phyloP scores from a whole-genome alignment of 257 asterid genomes.

The Echites panduratus region DNA sequence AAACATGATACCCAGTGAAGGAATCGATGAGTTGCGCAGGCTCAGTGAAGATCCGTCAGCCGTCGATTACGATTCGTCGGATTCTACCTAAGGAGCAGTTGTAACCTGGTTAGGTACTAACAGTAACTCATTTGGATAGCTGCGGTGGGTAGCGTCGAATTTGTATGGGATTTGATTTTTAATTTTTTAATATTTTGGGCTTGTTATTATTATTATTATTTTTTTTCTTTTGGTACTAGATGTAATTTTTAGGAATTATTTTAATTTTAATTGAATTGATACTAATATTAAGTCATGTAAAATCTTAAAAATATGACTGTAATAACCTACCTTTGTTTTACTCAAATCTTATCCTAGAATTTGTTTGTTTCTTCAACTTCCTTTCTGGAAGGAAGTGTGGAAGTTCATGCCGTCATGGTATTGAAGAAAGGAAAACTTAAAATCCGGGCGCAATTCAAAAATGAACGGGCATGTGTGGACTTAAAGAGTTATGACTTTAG shows the following conservation, averaged over 20 bases:
- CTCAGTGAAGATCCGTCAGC: slow-evolving; percentile 17
- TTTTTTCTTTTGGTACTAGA: not conserved
- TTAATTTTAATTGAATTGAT: not conserved
- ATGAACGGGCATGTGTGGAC: not conserved
- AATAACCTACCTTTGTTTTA: not conserved
- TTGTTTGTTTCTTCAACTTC: not conserved
- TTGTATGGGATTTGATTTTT: slow-evolving; percentile 15
- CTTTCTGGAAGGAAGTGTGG: too few relatives aligned
- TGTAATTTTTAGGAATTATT: not conserved
- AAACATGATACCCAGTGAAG: slow-evolving; percentile 17
- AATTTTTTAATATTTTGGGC: slow-evolving; percentile 6
- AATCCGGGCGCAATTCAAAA: too few relatives aligned
- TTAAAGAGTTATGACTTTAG: too few relatives aligned
- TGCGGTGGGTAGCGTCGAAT: not conserved
- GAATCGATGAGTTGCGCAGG: slow-evolving; percentile 18
- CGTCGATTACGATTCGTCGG: slow-evolving; percentile 24
- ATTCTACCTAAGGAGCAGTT: slow-evolving; percentile 20
- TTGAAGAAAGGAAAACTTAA: too few relatives aligned
- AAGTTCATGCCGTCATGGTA: too few relatives aligned
- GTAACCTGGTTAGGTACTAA: slow-evolving; percentile 1
- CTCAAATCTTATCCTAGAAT: not conserved
- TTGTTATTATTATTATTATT: not conserved
- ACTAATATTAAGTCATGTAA: not conserved
- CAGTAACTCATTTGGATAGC: not conserved
- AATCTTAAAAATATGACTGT: not conserved